Percentiles rank a stretch among this genome's conserved stretches.
These are phyloP conservation scores for Thielaviopsis punctulata DNA, from an alignment of 2,329 filamentous ascomycete species.

Conservation along the genomic window DNA sequence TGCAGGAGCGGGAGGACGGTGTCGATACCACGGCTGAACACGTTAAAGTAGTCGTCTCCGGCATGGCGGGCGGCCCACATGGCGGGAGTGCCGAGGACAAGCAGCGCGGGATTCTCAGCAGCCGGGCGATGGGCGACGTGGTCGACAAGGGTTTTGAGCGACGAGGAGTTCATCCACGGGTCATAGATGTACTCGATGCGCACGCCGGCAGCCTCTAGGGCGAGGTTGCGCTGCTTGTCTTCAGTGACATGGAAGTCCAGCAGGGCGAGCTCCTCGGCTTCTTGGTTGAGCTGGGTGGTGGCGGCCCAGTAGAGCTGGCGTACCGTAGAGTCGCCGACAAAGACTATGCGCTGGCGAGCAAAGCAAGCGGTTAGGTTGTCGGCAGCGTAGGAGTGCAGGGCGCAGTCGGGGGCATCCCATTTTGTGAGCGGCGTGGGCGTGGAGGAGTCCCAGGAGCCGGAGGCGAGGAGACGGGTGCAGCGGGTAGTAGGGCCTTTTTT, in stretches of 20 bases:
- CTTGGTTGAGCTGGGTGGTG: slow-evolving; percentile 28
- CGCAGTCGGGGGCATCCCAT: slow-evolving; percentile 45
- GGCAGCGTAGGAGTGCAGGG: slow-evolving; percentile 35
- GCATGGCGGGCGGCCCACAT: slow-evolving; percentile 37
- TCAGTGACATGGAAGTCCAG: slow-evolving; percentile 19
- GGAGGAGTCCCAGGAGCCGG: slow-evolving; percentile 31
- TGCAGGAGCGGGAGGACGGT: slow-evolving; percentile 24
- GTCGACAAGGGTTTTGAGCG: slow-evolving; percentile 18
- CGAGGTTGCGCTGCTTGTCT: slow-evolving; percentile 26
- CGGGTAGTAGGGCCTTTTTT: slow-evolving; percentile 29
- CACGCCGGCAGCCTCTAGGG: slow-evolving; percentile 24
- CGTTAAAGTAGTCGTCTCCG: slow-evolving; percentile 25
- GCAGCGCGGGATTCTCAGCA: slow-evolving; percentile 22
- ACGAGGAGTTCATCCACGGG: slow-evolving; percentile 36
- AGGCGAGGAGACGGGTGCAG: slow-evolving; percentile 32
- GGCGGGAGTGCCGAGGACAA: slow-evolving; percentile 36
- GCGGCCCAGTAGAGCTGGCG: slow-evolving; percentile 44
- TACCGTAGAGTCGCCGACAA: slow-evolving; percentile 42
- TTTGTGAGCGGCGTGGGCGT: slow-evolving; percentile 22
- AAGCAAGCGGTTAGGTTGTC: slow-evolving; percentile 37
- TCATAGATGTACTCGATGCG: slow-evolving; percentile 43
- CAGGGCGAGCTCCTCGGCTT: slow-evolving; percentile 21
- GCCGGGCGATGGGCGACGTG: slow-evolving; percentile 11
- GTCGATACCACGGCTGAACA: slow-evolving; percentile 30
- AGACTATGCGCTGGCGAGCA: slow-evolving; percentile 32